A percentile compares a stretch with the other conserved stretches of the same genome.
These are phyloP conservation scores for Leccinum rimulosum DNA, from an alignment of 768 basidiomycete genomes.

Conservation along the genomic window DNA sequence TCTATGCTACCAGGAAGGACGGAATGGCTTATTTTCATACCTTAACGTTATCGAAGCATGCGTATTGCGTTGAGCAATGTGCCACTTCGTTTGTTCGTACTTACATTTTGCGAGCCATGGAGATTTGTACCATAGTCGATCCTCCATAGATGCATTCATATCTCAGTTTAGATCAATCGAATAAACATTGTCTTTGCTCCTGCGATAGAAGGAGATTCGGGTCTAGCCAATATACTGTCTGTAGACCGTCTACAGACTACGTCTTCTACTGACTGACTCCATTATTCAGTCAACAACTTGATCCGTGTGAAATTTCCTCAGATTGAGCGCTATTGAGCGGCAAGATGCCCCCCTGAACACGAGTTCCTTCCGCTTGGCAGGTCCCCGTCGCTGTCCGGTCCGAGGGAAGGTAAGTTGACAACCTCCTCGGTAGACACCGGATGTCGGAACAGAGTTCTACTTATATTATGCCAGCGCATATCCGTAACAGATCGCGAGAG, in stretches of 20 bases:
- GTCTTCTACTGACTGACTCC: neutral
- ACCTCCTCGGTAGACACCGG: neutral
- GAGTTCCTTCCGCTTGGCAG: neutral
- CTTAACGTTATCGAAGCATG: constrained; percentile 27
- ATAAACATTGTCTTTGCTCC: neutral
- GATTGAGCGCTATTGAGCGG: neutral
- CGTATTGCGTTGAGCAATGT: constrained; percentile 2
- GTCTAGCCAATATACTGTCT: no score
- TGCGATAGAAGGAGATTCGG: no score
- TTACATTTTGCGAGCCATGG: constrained; percentile 10
- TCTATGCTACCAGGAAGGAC: constrained; percentile 19
- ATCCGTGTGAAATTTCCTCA: neutral
- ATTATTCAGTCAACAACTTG: neutral
- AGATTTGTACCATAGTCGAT: neutral
- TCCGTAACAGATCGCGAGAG: neutral
- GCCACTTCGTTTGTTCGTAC: constrained; percentile 17
- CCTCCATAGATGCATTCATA: neutral
- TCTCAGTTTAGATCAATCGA: neutral
- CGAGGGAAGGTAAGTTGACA: neutral
- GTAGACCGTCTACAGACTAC: neutral
- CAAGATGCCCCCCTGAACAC: neutral
- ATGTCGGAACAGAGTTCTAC: neutral
- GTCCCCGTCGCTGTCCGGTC: neutral
- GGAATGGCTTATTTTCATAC: constrained; percentile 17
- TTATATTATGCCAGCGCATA: neutral